Base-by-base conservation (phyloP, 495 filamentous ascomycete genomes). In the Patellaria atrata region DNA sequence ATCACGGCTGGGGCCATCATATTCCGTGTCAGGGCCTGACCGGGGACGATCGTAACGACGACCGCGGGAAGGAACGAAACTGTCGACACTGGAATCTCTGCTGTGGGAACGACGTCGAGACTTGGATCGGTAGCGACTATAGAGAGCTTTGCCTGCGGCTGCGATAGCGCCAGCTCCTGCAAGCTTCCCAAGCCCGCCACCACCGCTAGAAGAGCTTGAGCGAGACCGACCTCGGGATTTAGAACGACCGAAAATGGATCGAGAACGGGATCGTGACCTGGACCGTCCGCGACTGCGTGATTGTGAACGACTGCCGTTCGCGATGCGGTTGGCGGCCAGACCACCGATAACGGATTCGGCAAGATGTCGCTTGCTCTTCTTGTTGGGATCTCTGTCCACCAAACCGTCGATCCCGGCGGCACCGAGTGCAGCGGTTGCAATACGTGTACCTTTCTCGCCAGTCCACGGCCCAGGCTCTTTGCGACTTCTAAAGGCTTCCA, bases 381-480 rank as follows among this genome's bases (percentile, higher is more conserved):
- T 74, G n/a, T 73, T 71, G n/a, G 74, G 68, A 41, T 87, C 70
- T 24, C 70, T 71, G 34, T 76, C 75, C 32, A 77, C 58, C 10
- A 85, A 66, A 15, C 77, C 77, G 55, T 91, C 82, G 38, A 91
- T 75, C 19, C 82, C 77, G 45, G 79, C 85, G 27, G 85, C 82
- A 47, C 79, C 72, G 20, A 87, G 67, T 12, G 85, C 85, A 13
- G 85, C 84, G 16, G 84, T 92, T 13, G 91, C 66, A 40, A 94
- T 72, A 23, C 84, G 78, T 56, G 79, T 83, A 37, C 82, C 82
- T 56, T 92, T 92, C 20, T 75, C 73, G 28, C 84, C 85, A 22
- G 68, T 75, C 80, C 82, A 91, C 13, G 72, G 68, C 30, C 85
- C 85, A 0, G 80, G 78, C 30, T 83, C 77, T 45, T 89, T 91